Base-by-base conservation (phyloP, 192 early-diverging fungal species). In the Haplosporangium gracile region DNA sequence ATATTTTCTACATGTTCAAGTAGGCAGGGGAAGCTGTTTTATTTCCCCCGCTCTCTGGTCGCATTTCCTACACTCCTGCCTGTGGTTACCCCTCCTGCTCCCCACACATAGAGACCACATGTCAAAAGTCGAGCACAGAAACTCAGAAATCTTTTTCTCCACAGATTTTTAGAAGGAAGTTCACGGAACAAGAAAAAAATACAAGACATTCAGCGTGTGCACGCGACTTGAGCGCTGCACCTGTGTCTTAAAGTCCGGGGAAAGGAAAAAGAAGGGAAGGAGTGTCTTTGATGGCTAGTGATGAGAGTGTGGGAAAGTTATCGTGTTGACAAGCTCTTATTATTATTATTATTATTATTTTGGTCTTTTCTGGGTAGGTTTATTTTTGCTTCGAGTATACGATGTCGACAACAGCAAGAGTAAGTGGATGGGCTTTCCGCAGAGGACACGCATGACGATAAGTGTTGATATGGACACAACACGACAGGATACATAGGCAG, bases 111-210 rank as follows among this genome's bases (percentile, higher is more conserved):
- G 47, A 6, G 5, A 24, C 22, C 60, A 65, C 60, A 65, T 65
- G 60, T 29, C 60, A 65, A 29, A 65, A 13, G 29, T 32, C 26
- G 10, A 65, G 29, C 11, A 32, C 29, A 26, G 1, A 65, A 63
- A 63, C n/a, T 26, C 57, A 32, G 57, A 63, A 65, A 65, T 32
- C 29, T 65, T 65, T 11, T 65, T 65, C 60, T 65, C 60, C 60
- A 65, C 60, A 65, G 60, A 32, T 26, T 65, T 32, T 32, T 9
- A 65, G 24, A 65, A 65, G 60, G 60, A 32, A 65, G 29, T 65
- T 65, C 60, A 65, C 60, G 60, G 60, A 65, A 65, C 29, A 65
- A 57, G 24, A 22, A 26, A 55, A 6, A 55, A 55, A 55, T 55
- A 4, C 3, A 57, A 55, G 51, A 45, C 43, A 45, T 1, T 15